phyloP scores from a whole-genome alignment of 2,329 filamentous ascomycete species.

The Cordyceps fumosorosea region DNA sequence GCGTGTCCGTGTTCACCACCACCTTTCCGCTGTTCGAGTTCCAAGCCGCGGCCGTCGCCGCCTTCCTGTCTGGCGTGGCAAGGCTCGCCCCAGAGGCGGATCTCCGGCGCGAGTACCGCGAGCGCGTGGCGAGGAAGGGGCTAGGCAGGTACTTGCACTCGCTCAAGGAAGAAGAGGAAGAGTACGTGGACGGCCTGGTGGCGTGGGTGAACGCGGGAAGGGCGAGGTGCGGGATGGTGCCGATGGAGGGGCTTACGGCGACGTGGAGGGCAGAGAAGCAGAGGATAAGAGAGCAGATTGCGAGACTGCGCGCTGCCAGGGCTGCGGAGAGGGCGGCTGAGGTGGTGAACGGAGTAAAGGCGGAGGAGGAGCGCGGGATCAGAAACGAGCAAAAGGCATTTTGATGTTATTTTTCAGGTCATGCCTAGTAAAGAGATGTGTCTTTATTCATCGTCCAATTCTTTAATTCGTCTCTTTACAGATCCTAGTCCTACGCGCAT shows the following conservation, averaged over 20 bases:
- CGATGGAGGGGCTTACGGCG: neutral
- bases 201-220: neutral
- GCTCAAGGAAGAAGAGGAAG: neutral
- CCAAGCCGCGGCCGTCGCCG: slow-evolving; percentile 55
- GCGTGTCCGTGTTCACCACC: slow-evolving; percentile 57
- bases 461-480: neutral
- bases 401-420: neutral
- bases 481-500: neutral
- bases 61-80: slow-evolving; percentile 42
- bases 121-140: neutral
- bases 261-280: neutral
- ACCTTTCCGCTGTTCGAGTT: slow-evolving; percentile 67
- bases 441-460: neutral
- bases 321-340: neutral
- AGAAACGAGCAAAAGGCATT: neutral
- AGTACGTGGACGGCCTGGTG: neutral
- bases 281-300: neutral
- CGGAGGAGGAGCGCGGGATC: too few relatives aligned
- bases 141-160: neutral
- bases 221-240: neutral
- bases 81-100: neutral
- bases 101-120: neutral
- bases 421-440: neutral
- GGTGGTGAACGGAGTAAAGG: neutral
- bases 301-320: neutral